Evolutionary conservation across 139 green algal genomes (phyloP).

Genomic region (Chlamydomonas eustigma): DNA sequence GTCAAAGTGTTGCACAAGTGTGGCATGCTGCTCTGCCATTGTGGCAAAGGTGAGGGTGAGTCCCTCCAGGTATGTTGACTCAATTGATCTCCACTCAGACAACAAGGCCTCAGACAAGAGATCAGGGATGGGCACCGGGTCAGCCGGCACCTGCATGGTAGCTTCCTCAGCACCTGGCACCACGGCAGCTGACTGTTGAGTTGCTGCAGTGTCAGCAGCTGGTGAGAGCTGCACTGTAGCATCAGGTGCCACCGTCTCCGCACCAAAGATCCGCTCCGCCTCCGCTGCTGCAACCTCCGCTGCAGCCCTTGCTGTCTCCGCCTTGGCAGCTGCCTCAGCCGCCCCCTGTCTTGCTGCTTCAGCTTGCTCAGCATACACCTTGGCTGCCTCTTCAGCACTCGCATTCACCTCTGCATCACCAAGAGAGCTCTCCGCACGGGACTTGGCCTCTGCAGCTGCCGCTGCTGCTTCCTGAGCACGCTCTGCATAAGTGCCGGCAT

Average conservation of each 20-base stretch:
- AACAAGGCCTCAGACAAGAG: conserved; percentile 25
- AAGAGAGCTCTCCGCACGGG: conserved; percentile 28
- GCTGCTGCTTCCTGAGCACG: conserved; percentile 26
- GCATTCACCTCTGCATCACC: conserved; percentile 43
- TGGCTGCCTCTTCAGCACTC: conserved; percentile 37
- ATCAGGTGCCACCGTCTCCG: conserved; percentile 24
- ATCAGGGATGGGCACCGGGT: neutral
- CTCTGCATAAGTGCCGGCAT: conserved; percentile 48
- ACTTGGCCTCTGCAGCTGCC: conserved; percentile 36
- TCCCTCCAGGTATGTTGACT: conserved; percentile 52
- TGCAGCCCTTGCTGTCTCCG: conserved; percentile 42
- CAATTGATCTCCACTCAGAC: conserved; percentile 45
- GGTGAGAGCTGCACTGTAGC: conserved; percentile 6
- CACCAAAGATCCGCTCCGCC: conserved; percentile 37
- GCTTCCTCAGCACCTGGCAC: neutral
- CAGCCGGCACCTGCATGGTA: neutral
- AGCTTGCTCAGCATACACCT: conserved; percentile 41
- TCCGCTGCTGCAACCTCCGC: conserved; percentile 39
- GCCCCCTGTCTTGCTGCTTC: conserved; percentile 31
- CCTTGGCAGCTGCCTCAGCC: conserved; percentile 27
- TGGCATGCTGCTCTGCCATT: conserved; percentile 40
- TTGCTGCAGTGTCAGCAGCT: neutral
- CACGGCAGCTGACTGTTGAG: conserved; percentile 1
- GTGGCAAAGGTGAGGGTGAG: conserved; percentile 33
- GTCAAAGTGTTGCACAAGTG: conserved; percentile 42